These are phyloP conservation scores for Leucocoprinus sp. DNA, from an alignment of 768 basidiomycete species.

Conservation along the genomic window DNA sequence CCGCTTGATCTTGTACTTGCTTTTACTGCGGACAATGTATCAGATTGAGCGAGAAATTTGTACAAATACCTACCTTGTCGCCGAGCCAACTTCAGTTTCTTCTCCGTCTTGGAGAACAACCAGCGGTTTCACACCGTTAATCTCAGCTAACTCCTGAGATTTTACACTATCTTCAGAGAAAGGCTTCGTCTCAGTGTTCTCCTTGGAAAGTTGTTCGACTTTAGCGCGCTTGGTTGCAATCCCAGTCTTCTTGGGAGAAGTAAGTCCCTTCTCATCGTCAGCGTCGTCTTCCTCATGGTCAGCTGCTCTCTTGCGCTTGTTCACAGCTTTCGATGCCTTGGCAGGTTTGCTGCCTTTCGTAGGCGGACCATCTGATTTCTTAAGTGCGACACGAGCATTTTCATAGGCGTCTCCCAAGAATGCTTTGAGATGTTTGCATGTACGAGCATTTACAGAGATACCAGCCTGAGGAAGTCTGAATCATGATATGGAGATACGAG, in stretches of 20 bases:
- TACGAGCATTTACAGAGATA: constrained; percentile 35
- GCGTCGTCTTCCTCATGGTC: not conserved
- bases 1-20: constrained; percentile 29
- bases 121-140: constrained; percentile 44
- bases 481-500: not conserved
- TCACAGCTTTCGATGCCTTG: not conserved
- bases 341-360: constrained; percentile 5
- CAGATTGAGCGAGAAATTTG: not conserved
- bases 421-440: constrained; percentile 39
- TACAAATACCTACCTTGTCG: constrained; percentile 22
- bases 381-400: constrained; percentile 32
- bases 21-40: constrained; percentile 14
- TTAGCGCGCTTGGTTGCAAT: not conserved
- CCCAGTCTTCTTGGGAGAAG: not conserved
- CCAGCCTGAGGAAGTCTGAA: constrained; percentile 19
- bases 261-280: constrained; percentile 3
- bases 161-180: not conserved
- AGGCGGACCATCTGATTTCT: constrained; percentile 29
- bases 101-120: constrained; percentile 39
- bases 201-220: not conserved
- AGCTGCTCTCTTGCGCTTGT: constrained; percentile 6
- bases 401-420: constrained; percentile 42
- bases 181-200: not conserved
- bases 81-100: constrained; percentile 36
- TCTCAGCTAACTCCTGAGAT: constrained; percentile 14